These are phyloP conservation scores for Aureobasidium sp. DNA, from an alignment of 2,329 filamentous ascomycete genomes.

Conservation along the genomic window DNA sequence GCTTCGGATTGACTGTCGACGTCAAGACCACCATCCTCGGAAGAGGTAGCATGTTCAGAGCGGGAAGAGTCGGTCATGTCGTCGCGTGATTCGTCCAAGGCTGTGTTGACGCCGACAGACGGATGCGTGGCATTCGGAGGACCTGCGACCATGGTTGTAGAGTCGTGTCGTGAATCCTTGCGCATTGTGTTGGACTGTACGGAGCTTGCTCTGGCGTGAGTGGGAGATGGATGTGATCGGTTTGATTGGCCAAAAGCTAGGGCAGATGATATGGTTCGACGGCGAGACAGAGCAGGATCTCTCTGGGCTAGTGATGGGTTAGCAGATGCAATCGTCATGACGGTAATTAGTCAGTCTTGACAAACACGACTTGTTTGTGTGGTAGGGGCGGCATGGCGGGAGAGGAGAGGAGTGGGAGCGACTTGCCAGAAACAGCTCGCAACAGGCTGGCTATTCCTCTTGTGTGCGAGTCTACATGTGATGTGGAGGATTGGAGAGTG, in stretches of 20 bases:
- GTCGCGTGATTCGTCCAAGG: constrained; percentile 57
- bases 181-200: constrained; percentile 31
- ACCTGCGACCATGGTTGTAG: constrained; percentile 22
- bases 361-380: constrained; percentile 3
- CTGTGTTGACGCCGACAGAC: constrained; percentile 44
- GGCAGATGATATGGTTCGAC: constrained; percentile 9
- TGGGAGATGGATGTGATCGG: constrained; percentile 19
- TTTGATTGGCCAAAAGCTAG: neutral
- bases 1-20: constrained; percentile 14
- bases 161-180: constrained; percentile 24
- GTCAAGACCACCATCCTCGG: constrained; percentile 48
- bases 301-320: neutral
- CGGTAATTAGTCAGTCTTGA: neutral
- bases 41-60: constrained; percentile 55
- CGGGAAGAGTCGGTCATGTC: constrained; percentile 48
- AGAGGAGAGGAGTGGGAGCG: neutral
- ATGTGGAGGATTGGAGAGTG: constrained; percentile 64
- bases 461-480: constrained; percentile 62
- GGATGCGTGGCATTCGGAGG: constrained; percentile 33
- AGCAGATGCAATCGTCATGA: neutral
- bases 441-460: constrained; percentile 70
- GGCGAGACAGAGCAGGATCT: constrained; percentile 8
- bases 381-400: neutral
- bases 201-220: constrained; percentile 40
- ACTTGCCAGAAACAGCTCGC: constrained; percentile 44